Evolutionary conservation across 129 eudicot genomes (phyloP), one percentile per base, ranked within the genome.

Genomic region (Gnaphalium uliginosum): DNA sequence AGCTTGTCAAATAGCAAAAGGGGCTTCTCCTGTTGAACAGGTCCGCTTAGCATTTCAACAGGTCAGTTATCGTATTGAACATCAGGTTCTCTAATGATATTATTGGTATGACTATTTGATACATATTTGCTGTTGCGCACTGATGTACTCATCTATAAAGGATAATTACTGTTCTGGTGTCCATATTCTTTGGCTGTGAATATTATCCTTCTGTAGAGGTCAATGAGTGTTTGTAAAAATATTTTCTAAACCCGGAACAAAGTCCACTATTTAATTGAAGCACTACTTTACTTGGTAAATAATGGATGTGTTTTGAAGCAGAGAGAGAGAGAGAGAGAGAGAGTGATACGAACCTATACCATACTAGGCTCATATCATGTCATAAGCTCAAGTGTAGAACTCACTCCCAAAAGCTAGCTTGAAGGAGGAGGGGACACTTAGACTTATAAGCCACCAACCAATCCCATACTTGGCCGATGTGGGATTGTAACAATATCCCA

Each of bases 1-100:
- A 58, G 88, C 89, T 22, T 86, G 81, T 75, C 96, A 93, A 85
- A 79, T 84, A 71, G 87, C 96, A 66, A 90, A 88, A 81, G 67
- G 75, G 56, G 88, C 92, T 26, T 79, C 88, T 73, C 96, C 96
- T 74, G 72, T 81, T 77, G 96, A 93, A 78, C 96, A 88, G 53
- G 78, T 93, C 68, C 87, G 88, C 30, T 85, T 58, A 75, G 92
- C 96, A 57, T 51, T 93, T 43, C 85, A 85, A 71, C 92, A 89
- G 98, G 98, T 93, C 82, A 82, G 96, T 83, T 73, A 25, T 81
- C 63, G 77, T 71, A 67, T 71, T 69, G 62, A 56, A 51, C 24
- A 66, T 56, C 30, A 51, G 24, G 18, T 72, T 21, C 64, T 61
- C 18, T 78, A 32, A 57, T 70, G 70, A 46, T 54, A 46, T 3